Percentiles rank a stretch among this genome's conserved stretches.
phyloP scores from a whole-genome alignment of 2,329 filamentous ascomycete species.

The Zymoseptoria brevis region DNA sequence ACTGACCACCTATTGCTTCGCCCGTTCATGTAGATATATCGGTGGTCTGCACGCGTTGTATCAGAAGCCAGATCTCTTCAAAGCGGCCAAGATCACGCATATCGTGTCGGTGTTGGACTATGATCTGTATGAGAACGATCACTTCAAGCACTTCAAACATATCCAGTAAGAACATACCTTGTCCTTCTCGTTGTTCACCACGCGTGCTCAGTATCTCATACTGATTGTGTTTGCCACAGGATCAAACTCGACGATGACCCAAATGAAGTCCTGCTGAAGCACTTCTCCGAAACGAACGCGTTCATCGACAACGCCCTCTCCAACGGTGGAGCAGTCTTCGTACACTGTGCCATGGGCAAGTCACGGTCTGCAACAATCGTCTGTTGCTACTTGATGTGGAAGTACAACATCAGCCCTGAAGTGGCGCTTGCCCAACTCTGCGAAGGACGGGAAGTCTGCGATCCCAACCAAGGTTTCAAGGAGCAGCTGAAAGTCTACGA shows the following conservation, averaged over 20 bases:
- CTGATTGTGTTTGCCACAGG: neutral
- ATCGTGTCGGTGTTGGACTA: constrained; percentile 71
- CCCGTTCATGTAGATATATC: constrained; percentile 23
- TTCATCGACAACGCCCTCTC: constrained; percentile 74
- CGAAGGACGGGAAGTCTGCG: constrained; percentile 65
- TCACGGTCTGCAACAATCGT: constrained; percentile 80
- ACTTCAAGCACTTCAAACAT: constrained; percentile 51
- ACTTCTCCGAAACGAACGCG: constrained; percentile 60
- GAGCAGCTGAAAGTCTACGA: constrained; percentile 77
- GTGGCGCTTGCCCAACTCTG: constrained; percentile 65
- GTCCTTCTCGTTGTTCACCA: neutral
- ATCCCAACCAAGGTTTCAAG: constrained; percentile 88
- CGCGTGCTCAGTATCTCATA: neutral
- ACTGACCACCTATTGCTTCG: neutral
- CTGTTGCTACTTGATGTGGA: constrained; percentile 71
- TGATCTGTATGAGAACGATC: constrained; percentile 49
- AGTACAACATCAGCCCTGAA: constrained; percentile 41
- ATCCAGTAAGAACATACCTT: constrained; percentile 39
- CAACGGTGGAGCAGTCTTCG: constrained; percentile 52
- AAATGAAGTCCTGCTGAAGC: constrained; percentile 73
- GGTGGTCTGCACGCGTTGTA: constrained; percentile 36
- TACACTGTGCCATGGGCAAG: constrained; percentile 85
- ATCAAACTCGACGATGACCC: constrained; percentile 85
- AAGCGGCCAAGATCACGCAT: constrained; percentile 71
- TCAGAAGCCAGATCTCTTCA: constrained; percentile 50